Conservation (phyloP, 345 rosid genomes). For the Arabidopsis thaliana region TAIR10.1 NC_003074.8:17753001-17753500, state of each 20-base stretch:
- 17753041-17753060: conserved; percentile 12
- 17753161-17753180: conserved; percentile 42
- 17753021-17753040: background rate
- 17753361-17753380: conserved; percentile 1
- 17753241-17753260: conserved; percentile 43
- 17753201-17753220: conserved; percentile 57
- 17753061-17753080: conserved; percentile 17
- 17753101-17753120: conserved; percentile 19
- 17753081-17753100: background rate
- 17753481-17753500: conserved; percentile 63
- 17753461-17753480: conserved; percentile 32
- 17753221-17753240: conserved; percentile 43
- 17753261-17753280: conserved; percentile 31
- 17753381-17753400: background rate
- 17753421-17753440: background rate
- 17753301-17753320: conserved; percentile 43
- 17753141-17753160: conserved; percentile 15
- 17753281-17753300: conserved; percentile 28
- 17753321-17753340: conserved; percentile 91
- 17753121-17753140: background rate
- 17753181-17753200: conserved; percentile 56
- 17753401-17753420: conserved; percentile 21
- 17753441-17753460: conserved; percentile 8
- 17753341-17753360: conserved; percentile 52
- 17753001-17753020: conserved; percentile 1